Base-by-base conservation (phyloP, 73 alveolate species). In the Paramecium sonneborni region DNA sequence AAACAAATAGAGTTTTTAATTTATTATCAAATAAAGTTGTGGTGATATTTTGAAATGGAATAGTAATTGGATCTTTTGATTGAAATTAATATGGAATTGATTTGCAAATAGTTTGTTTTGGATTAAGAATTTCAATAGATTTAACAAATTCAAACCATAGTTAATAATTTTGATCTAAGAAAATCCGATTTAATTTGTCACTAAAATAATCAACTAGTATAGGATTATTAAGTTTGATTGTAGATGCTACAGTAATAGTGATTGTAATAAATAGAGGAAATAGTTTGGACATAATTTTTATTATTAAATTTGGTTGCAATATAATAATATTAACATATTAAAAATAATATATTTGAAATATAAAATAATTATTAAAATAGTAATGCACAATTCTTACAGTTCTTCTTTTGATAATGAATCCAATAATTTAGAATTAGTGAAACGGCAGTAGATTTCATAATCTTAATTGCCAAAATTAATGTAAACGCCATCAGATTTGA, bases 401-500 rank as follows among this genome's bases (percentile, higher is more conserved):
- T 62, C 44, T 30, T 62, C 84, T 9, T 11, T 62, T 10, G 84
- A 62, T 3, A 26, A 32, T 6, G 84, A 62, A 28, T 62, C 84
- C 18, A 26, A 62, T 62, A 9, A 30, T 15, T 12, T 62, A 62
- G 84, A 62, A 62, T 12, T 7, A 26, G 48, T 32, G 11, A 62
- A 62, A 26, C 21, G 48, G 26, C 24, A 30, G 24, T 30, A 32
- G 11, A 62, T 62, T 12, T 62, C 84, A 6, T 15, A 62, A 62
- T 62, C 48, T 14, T 26, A 26, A 62, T 62, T 62, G 32, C 86
- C 86, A 1, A 72, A 72, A 72, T 32, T 35, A 72, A 35, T 32
- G 55, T 62, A 72, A 72, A 35, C 86, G 12, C 86, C 86, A 30
- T 72, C 86, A 32, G 86, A 72, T 72, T 37, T 72, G 15, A 72